Base-by-base conservation (phyloP, 2,329 filamentous ascomycete species). In the Karstenula rhodostoma region DNA sequence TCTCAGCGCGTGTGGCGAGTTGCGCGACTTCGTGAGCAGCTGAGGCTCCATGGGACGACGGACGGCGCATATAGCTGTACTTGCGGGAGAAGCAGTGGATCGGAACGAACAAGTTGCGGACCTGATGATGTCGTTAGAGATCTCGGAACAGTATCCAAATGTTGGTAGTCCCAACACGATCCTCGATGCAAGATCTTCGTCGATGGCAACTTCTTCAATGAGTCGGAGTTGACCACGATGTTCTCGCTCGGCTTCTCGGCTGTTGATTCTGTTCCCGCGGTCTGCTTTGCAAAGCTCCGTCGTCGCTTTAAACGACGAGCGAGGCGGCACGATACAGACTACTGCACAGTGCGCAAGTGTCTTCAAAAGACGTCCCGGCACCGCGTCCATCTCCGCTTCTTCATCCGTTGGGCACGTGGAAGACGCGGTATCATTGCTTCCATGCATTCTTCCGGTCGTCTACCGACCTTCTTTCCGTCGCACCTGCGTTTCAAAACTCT, bases 391-490 rank as follows among this genome's bases (percentile, higher is more conserved):
- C 22, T 53, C 51, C 49, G 42, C 40, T 23, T 40, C 47, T 19
- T 44, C 15, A 5, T 9, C 8, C 22, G 13, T 19, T 27, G 37
- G 4, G 22, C 19, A 33, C 37, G n/a, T 13, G 17, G 33, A 22
- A 25, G n/a, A 19, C 35, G 25, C 25, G 23, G 29, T 53, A 23
- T 29, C 23, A 22, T 6, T 46, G 23, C 42, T 33, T 19, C 19
- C 15, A 32, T 51, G 17, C 25, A 40, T 62, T 62, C 60, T 60
- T 58, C 60, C 54, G 29, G 51, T 60, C 57, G 60, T 59, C 60
- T 25, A 54, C 53, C 22, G 32, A 46, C 55, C 40, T 60, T 59
- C 50, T 23, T 49, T 49, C 12, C 50, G 60, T 62, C 52, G 52
- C 60, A 62, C 27, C 40, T 52, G 35, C 33, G 60, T 62, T 62